Base-by-base conservation (phyloP, 2,329 filamentous ascomycete genomes). In the Diaporthe destruens region DNA sequence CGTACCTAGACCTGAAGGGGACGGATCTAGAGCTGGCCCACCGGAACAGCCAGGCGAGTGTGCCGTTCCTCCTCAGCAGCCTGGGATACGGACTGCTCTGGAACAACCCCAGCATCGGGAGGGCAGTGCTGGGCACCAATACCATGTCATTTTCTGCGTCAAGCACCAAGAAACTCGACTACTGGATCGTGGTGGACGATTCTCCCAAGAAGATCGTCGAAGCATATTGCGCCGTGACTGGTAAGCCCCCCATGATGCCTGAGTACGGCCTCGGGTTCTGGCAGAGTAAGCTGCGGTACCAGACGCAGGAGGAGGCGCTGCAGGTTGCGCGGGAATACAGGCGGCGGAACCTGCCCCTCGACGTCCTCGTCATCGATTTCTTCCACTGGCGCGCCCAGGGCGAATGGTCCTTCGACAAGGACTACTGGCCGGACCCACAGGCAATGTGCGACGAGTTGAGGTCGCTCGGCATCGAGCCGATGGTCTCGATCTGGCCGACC, bases 401-500 rank as follows among this genome's bases (percentile, higher is more conserved):
- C 7, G 91, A 93, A 71, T 93, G 91, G 90, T 88, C 85, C 51
- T 92, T 93, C 75, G 91, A 93, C 76, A 81, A 85, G 0, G 84
- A 84, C 0, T 92, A 88, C 76, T 92, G 89, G 89, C 91, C 91
- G 0, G 88, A 93, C 77, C 90, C 74, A 14, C 89, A 89, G 57
- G 88, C 88, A 4, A 93, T 93, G 91, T 83, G 92, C 29, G 81
- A 83, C 51, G 90, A 92, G 78, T 84, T 92, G 1, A 84, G 87
- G 54, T 82, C 85, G 0, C 79, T 93, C 73, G 84, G 85, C 0
- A 87, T 92, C 57, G 90, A 93, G 76, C 84, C 92, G 3, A 92
- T 93, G 90, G 89, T 93, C 0, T 92, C 89, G 0, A 87, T 93
- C 75, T 93, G 91, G 91, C 91, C 91, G 0, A 92, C 90, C 0